phyloP scores from a whole-genome alignment of 306 rosid species.

The Malus sylvestris region DNA sequence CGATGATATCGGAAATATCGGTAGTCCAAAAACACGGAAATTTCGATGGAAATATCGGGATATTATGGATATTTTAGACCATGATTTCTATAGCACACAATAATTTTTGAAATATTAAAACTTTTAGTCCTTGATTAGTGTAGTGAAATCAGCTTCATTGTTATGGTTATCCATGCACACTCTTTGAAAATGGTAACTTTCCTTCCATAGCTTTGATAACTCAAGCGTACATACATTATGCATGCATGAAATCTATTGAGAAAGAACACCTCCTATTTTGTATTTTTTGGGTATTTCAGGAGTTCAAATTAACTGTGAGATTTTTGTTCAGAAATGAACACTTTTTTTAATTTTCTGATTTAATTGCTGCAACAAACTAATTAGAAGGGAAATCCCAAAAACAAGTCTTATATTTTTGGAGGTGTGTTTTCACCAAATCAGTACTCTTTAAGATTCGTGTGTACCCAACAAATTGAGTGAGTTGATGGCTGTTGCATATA shows the following conservation, averaged over 20 bases:
- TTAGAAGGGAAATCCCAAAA: background rate
- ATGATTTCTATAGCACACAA: no score
- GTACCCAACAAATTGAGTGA: background rate
- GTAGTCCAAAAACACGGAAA: no score
- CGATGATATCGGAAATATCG: no score
- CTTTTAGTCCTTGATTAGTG: background rate
- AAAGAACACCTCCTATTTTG: no score
- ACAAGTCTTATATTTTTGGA: background rate
- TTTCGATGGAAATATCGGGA: no score
- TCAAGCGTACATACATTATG: background rate
- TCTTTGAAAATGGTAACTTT: background rate
- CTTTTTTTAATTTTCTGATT: no score
- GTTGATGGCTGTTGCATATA: background rate
- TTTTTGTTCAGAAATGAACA: background rate
- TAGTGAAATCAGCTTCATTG: background rate
- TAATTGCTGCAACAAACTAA: background rate
- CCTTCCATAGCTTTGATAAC: background rate
- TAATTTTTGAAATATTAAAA: background rate
- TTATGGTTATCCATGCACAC: background rate
- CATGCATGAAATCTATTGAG: no score
- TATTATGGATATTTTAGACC: no score
- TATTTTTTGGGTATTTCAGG: background rate
- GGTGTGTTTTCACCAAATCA: background rate
- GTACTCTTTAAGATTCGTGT: background rate
- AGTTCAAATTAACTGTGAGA: background rate